Evolutionary conservation across 805 yeast genomes (phyloP), one percentile per base, ranked within the genome.

Genomic region (Ogataea sp.): DNA sequence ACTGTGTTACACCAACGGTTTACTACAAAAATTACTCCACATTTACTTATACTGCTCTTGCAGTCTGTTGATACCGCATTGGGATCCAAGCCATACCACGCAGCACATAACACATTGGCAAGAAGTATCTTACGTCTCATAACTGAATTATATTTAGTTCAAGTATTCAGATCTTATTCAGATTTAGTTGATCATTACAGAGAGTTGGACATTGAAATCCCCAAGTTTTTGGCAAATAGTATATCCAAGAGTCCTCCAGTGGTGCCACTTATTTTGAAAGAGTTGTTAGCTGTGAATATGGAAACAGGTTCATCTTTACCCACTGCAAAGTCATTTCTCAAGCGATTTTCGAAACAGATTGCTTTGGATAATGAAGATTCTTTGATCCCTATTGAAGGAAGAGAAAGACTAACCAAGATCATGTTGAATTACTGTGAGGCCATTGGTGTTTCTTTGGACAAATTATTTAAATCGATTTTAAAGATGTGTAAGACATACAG

Each of bases 1-100:
- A 74, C 86, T 30, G 80, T 78, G 0, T 59, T 88, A 16, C 95
- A 87, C 59, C 95, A 83, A 57, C 65, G 96, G 40, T 87, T 88
- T 52, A 51, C 64, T 2, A 38, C 45, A 0, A 47, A 57, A 2
- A 82, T 84, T 55, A 72, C 89, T 0, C 72, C 75, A 1, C 52
- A 44, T 10, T 51, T 78, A 26, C 58, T 73, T 41, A 56, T 64
- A 6, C 58, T 65, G 47, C 65, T 74, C 40, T 58, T 69, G 3
- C 55, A 61, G 18, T 62, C 62, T n/a, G 55, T 76, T 20, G 53
- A 62, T 6, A 60, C 52, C 31, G 70, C 68, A 11, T n/a, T n/a
- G n/a, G n/a, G n/a, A n/a, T n/a, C n/a, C n/a, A n/a, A n/a, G n/a
- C n/a, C n/a, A n/a, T n/a, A n/a, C n/a, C n/a, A n/a, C n/a, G n/a